These are phyloP conservation scores for Populus hybrid DNA, from an alignment of 441 rosid genomes.

Conservation along the genomic window DNA sequence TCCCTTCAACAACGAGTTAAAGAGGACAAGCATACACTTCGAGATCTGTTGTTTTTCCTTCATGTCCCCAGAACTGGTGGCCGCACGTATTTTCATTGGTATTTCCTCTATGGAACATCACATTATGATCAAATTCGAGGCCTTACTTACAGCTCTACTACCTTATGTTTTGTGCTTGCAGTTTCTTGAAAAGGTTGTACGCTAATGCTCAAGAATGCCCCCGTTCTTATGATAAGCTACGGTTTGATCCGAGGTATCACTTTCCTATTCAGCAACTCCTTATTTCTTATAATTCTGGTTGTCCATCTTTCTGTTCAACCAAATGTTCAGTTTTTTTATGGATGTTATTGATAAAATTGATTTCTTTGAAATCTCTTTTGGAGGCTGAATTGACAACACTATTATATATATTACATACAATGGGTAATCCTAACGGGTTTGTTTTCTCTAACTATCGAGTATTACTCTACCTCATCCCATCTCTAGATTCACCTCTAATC, in stretches of 20 bases:
- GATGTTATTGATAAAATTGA: not conserved
- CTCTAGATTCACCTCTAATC: not conserved
- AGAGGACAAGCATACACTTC: conserved; percentile 61
- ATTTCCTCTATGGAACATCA: conserved; percentile 10
- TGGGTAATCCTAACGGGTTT: not conserved
- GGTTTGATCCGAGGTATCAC: conserved; percentile 80
- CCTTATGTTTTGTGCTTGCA: conserved; percentile 36
- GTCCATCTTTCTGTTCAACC: not conserved
- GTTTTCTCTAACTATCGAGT: not conserved
- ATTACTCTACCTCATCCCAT: not conserved
- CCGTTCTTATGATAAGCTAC: conserved; percentile 88
- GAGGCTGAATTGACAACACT: not conserved
- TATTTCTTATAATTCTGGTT: not conserved
- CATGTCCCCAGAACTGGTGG: conserved; percentile 99
- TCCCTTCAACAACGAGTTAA: conserved; percentile 44
- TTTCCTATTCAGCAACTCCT: not conserved
- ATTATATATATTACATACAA: not conserved
- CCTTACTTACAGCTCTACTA: not conserved
- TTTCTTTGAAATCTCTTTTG: not conserved
- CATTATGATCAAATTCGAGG: not conserved
- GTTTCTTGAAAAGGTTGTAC: conserved; percentile 85
- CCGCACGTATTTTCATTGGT: conserved; percentile 91
- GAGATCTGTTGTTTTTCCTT: conserved; percentile 82
- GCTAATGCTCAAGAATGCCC: conserved; percentile 72
- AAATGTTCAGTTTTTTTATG: not conserved